phyloP scores from a whole-genome alignment of 495 filamentous ascomycete species.

The Tuber brumale region DNA sequence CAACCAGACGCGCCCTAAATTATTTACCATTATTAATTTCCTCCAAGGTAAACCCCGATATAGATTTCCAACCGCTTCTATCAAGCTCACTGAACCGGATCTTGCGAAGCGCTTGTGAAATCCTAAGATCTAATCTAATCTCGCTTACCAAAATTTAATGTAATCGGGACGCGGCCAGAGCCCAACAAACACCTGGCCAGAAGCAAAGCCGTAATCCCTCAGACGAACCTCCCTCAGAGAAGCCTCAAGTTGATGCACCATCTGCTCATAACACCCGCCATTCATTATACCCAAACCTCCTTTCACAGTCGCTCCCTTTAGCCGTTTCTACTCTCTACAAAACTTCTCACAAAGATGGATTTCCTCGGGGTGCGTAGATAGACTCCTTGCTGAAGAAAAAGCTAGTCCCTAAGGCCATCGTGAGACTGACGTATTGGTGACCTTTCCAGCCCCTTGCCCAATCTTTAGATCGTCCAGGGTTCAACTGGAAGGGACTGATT shows the following conservation, averaged over 20 bases:
- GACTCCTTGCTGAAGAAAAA: background rate
- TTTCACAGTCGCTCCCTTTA: background rate
- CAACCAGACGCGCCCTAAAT: too few relatives aligned
- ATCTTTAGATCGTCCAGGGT: conserved; percentile 79
- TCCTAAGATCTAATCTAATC: background rate
- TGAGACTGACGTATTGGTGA: background rate
- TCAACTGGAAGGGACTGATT: conserved; percentile 96
- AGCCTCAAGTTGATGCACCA: background rate
- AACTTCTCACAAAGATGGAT: conserved; percentile 45
- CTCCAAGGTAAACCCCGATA: background rate
- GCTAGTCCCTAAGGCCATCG: background rate
- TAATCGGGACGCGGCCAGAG: background rate
- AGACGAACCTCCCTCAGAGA: background rate
- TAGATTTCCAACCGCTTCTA: background rate
- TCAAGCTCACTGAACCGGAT: background rate
- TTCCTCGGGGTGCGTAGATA: conserved; percentile 48
- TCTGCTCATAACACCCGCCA: background rate
- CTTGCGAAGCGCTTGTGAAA: too few relatives aligned
- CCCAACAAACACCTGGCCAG: conserved; percentile 1
- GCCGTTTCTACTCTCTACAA: background rate
- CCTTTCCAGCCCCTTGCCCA: conserved; percentile 66
- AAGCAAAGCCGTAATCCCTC: background rate
- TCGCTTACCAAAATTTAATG: background rate
- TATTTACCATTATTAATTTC: background rate
- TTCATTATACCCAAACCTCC: background rate